phyloP scores from a whole-genome alignment of 345 rosid genomes.

The Gossypium herbaceum region DNA sequence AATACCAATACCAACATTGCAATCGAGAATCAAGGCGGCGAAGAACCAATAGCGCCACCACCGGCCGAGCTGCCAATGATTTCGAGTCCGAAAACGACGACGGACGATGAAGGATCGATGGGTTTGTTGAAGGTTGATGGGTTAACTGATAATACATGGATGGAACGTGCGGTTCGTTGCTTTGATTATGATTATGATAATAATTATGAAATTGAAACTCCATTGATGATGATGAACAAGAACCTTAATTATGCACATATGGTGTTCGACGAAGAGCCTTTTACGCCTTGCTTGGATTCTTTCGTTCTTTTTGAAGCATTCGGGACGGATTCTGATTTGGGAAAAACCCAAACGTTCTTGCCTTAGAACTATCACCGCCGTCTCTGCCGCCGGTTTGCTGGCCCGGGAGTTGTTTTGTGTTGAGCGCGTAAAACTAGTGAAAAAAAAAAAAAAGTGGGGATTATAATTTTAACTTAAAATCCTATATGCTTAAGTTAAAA shows the following conservation, averaged over 20 bases:
- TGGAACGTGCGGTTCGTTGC: slow-evolving; percentile 31
- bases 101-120: not conserved
- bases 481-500: not conserved
- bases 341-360: slow-evolving; percentile 19
- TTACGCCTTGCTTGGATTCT: slow-evolving; percentile 42
- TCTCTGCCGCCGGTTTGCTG: not conserved
- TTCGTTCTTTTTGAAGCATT: slow-evolving; percentile 13
- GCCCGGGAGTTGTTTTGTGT: not conserved
- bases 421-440: not conserved
- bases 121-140: not conserved
- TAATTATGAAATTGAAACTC: slow-evolving; percentile 23
- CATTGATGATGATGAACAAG: slow-evolving; percentile 18
- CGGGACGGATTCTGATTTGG: not conserved
- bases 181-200: slow-evolving; percentile 27
- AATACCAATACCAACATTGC: not conserved
- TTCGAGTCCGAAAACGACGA: not conserved
- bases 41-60: not conserved
- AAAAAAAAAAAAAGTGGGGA: not conserved
- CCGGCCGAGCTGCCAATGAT: not conserved
- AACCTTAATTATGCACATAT: slow-evolving; percentile 12
- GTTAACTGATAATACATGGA: slow-evolving; percentile 24
- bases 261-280: slow-evolving; percentile 37
- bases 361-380: slow-evolving; percentile 15
- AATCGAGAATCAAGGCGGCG: not conserved
- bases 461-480: slow-evolving; percentile 2